phyloP scores from a whole-genome alignment of 1,139 yeast species.

The Kodamaea ohmeri region DNA sequence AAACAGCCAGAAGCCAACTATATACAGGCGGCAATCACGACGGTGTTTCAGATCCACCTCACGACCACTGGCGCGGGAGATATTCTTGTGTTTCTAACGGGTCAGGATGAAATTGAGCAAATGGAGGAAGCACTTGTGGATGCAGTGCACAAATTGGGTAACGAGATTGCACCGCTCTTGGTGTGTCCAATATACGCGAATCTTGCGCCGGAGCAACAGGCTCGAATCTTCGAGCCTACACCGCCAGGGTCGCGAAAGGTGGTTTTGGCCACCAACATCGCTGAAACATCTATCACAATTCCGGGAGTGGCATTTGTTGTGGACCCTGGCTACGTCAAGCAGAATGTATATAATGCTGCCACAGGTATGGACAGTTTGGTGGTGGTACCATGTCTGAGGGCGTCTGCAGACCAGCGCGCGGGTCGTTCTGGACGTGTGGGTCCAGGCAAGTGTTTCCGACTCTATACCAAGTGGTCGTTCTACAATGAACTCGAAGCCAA shows the following conservation, averaged over 20 bases:
- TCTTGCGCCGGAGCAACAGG: slow-evolving; percentile 80
- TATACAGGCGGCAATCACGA: slow-evolving; percentile 81
- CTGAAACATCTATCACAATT: slow-evolving; percentile 94
- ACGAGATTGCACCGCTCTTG: slow-evolving; percentile 59
- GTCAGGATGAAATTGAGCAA: slow-evolving; percentile 91
- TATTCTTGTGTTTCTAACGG: slow-evolving; percentile 78
- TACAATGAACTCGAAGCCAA: slow-evolving; percentile 71
- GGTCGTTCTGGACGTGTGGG: slow-evolving; percentile 98
- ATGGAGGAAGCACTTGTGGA: slow-evolving; percentile 71
- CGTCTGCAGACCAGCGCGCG: slow-evolving; percentile 93
- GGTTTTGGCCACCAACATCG: slow-evolving; percentile 92
- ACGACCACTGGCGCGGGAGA: slow-evolving; percentile 57
- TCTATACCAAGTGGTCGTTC: slow-evolving; percentile 86
- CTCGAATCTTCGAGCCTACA: slow-evolving; percentile 81
- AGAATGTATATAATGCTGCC: slow-evolving; percentile 74
- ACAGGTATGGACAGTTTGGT: slow-evolving; percentile 90
- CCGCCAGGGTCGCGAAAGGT: slow-evolving; percentile 79
- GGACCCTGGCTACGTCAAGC: slow-evolving; percentile 92
- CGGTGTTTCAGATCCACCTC: slow-evolving; percentile 76
- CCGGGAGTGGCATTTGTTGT: slow-evolving; percentile 87
- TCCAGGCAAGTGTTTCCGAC: slow-evolving; percentile 89
- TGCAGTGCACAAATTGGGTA: slow-evolving; percentile 62
- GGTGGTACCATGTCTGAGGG: slow-evolving; percentile 84
- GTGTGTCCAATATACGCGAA: slow-evolving; percentile 92
- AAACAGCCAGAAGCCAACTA: slow-evolving; percentile 88